Percentiles rank a stretch among this genome's conserved stretches.
Conservation (phyloP, 495 filamentous ascomycete species). For the Letharia lupina region DNA sequence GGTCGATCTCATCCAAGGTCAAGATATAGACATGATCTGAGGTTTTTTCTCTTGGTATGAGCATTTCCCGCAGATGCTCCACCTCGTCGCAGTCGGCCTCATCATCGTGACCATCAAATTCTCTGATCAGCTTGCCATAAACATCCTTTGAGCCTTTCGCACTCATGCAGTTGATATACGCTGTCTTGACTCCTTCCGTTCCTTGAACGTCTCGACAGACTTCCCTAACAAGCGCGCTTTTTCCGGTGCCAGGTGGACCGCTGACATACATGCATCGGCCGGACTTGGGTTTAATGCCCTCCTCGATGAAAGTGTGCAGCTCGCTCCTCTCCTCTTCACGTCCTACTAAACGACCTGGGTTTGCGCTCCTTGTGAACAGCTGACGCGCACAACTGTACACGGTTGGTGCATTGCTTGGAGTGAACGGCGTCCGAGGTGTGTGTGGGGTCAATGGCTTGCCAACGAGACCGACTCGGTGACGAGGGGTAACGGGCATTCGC, state of each 20-base stretch:
- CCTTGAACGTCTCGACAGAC: constrained; percentile 53
- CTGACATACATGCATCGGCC: constrained; percentile 93
- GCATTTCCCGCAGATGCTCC: constrained; percentile 51
- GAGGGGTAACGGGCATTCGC: constrained; percentile 56
- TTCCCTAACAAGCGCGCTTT: constrained; percentile 84
- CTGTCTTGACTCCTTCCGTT: constrained; percentile 46
- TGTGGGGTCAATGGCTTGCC: constrained; percentile 60
- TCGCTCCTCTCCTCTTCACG: constrained; percentile 71
- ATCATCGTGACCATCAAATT: constrained; percentile 49
- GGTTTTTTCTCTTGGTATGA: constrained; percentile 49
- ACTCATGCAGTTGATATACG: constrained; percentile 93
- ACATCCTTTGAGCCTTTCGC: constrained; percentile 77
- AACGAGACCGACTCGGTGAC: constrained; percentile 55
- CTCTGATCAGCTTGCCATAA: constrained; percentile 62
- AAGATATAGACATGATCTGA: constrained; percentile 57
- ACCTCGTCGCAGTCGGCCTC: constrained; percentile 48
- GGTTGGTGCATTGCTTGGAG: constrained; percentile 50
- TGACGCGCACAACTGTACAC: constrained; percentile 84
- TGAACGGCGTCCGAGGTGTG: constrained; percentile 56
- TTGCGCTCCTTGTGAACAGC: constrained; percentile 70
- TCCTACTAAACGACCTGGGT: constrained; percentile 69
- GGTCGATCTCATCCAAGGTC: constrained; percentile 89
- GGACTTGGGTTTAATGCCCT: constrained; percentile 47
- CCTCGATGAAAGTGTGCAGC: constrained; percentile 58
- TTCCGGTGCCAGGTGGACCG: constrained; percentile 91